A percentile compares a stretch with the other conserved stretches of the same genome.
Evolutionary conservation across 2,329 filamentous ascomycete genomes (phyloP).

Genomic region (Pyrenophora seminiperda): DNA sequence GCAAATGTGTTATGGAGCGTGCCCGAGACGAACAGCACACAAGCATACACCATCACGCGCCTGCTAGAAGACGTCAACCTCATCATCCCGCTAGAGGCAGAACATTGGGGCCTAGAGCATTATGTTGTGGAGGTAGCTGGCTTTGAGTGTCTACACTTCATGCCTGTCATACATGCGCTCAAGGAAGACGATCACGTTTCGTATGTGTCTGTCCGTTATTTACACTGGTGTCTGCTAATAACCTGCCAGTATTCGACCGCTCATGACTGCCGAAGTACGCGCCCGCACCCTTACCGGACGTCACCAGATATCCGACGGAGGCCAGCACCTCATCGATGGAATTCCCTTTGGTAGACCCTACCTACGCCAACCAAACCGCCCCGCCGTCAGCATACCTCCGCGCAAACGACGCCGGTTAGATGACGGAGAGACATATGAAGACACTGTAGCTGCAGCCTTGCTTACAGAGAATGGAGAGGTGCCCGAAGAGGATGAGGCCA

Average conservation of each 20-base stretch:
- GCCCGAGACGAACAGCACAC: conserved; percentile 36
- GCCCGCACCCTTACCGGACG: conserved; percentile 75
- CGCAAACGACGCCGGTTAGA: conserved; percentile 64
- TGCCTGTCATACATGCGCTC: conserved; percentile 69
- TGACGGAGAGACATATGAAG: conserved; percentile 35
- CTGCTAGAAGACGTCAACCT: conserved; percentile 80
- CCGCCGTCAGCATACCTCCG: conserved; percentile 72
- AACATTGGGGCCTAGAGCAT: conserved; percentile 85
- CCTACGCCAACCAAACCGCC: conserved; percentile 65
- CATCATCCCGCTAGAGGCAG: conserved; percentile 78
- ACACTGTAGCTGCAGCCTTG: conserved; percentile 15
- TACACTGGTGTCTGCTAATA: conserved; percentile 4
- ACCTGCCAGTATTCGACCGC: conserved; percentile 70
- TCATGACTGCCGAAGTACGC: conserved; percentile 75
- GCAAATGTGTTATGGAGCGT: conserved; percentile 48
- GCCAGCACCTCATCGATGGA: conserved; percentile 82
- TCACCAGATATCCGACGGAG: conserved; percentile 78
- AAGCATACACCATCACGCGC: conserved; percentile 67
- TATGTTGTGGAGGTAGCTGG: conserved; percentile 79
- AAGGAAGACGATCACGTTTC: conserved; percentile 84
- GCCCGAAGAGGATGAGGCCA: neutral
- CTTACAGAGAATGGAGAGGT: conserved; percentile 17
- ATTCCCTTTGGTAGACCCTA: conserved; percentile 79
- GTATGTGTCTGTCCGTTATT: conserved; percentile 55
- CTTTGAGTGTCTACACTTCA: conserved; percentile 89